phyloP scores from a whole-genome alignment of 2,329 filamentous ascomycete genomes.

The Colletotrichum echinochloae region DNA sequence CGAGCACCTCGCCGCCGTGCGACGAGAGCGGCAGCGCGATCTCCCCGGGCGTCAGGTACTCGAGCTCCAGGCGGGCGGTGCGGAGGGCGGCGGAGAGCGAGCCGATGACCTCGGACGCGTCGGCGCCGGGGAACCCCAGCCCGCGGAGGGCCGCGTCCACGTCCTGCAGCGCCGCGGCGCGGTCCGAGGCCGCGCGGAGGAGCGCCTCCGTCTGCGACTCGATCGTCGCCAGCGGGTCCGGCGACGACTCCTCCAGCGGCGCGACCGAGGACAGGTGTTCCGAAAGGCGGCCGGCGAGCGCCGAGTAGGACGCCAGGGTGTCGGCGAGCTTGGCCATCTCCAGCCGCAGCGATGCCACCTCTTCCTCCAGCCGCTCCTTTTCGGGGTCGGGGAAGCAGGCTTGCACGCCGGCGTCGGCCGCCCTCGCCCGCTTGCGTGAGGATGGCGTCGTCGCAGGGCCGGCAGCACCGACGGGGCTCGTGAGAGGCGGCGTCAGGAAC shows the following conservation, averaged over 20 bases:
- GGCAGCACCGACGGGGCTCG: conserved; percentile 56
- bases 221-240: conserved; percentile 45
- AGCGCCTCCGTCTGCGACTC: conserved; percentile 58
- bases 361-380: conserved; percentile 57
- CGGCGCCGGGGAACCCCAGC: conserved; percentile 64
- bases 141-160: conserved; percentile 59
- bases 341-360: conserved; percentile 61
- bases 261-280: conserved; percentile 51
- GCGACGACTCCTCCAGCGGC: conserved; percentile 35
- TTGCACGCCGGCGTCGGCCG: conserved; percentile 55
- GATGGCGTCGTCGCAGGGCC: conserved; percentile 55
- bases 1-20: conserved; percentile 66
- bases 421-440: conserved; percentile 42
- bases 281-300: conserved; percentile 54
- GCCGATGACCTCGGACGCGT: conserved; percentile 61
- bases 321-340: conserved; percentile 62
- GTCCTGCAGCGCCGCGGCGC: conserved; percentile 59
- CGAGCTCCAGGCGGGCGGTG: conserved; percentile 69
- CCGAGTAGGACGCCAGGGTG: conserved; percentile 61
- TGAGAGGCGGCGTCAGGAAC: conserved; percentile 67
- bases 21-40: conserved; percentile 63
- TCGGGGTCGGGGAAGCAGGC: conserved; percentile 56
- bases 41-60: conserved; percentile 72
- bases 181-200: conserved; percentile 60
- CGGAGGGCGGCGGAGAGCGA: conserved; percentile 64